phyloP scores from a whole-genome alignment of 2,329 filamentous ascomycete species.

The Didymella segeticola region DNA sequence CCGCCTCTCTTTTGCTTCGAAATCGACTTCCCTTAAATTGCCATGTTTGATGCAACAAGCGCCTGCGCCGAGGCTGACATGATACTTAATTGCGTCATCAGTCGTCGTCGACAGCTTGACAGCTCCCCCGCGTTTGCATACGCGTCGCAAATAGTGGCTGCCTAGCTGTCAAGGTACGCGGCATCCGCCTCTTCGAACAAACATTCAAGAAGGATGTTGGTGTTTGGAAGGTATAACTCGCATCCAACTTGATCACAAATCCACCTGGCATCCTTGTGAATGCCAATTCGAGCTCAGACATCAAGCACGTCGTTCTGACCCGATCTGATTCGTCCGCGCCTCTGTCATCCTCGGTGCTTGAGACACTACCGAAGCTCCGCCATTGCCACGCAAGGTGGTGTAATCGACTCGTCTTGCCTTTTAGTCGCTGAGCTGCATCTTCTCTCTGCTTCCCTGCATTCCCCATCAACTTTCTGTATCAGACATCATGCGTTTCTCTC shows the following conservation, averaged over 20 bases:
- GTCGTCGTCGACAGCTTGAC: slow-evolving; percentile 7
- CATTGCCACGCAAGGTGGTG: slow-evolving; percentile 35
- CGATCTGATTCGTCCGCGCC: slow-evolving; percentile 14
- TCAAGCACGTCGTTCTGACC: background rate
- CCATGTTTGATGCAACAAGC: background rate
- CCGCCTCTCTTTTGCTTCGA: too few relatives aligned
- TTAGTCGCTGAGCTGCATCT: slow-evolving; percentile 21
- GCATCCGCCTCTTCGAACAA: background rate
- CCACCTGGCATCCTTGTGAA: background rate
- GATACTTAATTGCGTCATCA: slow-evolving; percentile 15
- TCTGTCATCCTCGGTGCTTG: slow-evolving; percentile 13
- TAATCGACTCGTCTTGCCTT: slow-evolving; percentile 38
- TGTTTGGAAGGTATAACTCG: background rate
- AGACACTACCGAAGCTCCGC: slow-evolving; percentile 13
- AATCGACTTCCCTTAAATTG: background rate
- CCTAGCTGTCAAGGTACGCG: slow-evolving; percentile 4
- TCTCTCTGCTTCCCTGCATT: slow-evolving; percentile 11
- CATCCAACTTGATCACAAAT: background rate
- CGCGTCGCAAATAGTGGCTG: slow-evolving; percentile 9
- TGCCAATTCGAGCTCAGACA: background rate
- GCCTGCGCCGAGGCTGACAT: slow-evolving; percentile 12
- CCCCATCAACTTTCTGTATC: slow-evolving; percentile 13
- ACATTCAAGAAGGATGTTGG: background rate
- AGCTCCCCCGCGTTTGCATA: slow-evolving; percentile 6
- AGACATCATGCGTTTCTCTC: slow-evolving; percentile 57